Percentiles rank a stretch among this genome's conserved stretches.
Conservation (phyloP, 208 protist species). For the Strigomonas culicis region DNA sequence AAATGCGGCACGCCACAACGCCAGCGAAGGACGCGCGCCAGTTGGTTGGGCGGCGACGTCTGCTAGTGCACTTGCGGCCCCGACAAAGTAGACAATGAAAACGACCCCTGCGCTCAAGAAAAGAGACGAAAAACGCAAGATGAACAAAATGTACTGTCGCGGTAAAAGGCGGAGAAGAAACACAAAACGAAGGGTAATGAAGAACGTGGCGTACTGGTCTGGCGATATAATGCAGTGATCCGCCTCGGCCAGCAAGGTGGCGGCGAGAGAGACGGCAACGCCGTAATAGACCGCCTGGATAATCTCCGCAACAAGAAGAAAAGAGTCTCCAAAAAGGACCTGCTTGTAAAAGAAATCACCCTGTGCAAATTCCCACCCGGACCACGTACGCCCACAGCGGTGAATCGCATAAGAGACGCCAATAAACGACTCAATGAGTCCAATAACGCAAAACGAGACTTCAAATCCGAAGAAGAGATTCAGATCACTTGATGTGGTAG, state of each 20-base stretch:
- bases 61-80: slow-evolving; percentile 44
- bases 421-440: slow-evolving; percentile 38
- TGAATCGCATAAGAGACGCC: slow-evolving; percentile 45
- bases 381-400: slow-evolving; percentile 36
- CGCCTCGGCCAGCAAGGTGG: slow-evolving; percentile 48
- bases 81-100: slow-evolving; percentile 54
- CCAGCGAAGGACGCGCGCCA: slow-evolving; percentile 14
- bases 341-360: slow-evolving; percentile 19
- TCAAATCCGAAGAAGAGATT: slow-evolving; percentile 65
- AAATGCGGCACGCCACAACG: slow-evolving; percentile 44
- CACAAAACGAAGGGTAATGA: slow-evolving; percentile 61
- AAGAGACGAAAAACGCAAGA: slow-evolving; percentile 23
- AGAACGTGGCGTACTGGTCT: slow-evolving; percentile 47
- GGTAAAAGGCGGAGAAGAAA: slow-evolving; percentile 61
- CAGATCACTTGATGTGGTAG: slow-evolving; percentile 28
- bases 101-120: slow-evolving; percentile 25
- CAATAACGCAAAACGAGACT: slow-evolving; percentile 42
- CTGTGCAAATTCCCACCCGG: slow-evolving; percentile 2
- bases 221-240: slow-evolving; percentile 38
- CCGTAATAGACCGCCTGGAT: slow-evolving; percentile 67
- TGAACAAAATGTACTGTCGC: slow-evolving; percentile 42
- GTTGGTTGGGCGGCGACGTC: slow-evolving; percentile 31
- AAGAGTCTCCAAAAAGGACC: slow-evolving; percentile 46
- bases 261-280: slow-evolving; percentile 34
- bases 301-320: slow-evolving; percentile 53